Evolutionary conservation across 2,329 filamentous ascomycete species (phyloP), one percentile per base, ranked within the genome.

Genomic region (Neonectria magnoliae): DNA sequence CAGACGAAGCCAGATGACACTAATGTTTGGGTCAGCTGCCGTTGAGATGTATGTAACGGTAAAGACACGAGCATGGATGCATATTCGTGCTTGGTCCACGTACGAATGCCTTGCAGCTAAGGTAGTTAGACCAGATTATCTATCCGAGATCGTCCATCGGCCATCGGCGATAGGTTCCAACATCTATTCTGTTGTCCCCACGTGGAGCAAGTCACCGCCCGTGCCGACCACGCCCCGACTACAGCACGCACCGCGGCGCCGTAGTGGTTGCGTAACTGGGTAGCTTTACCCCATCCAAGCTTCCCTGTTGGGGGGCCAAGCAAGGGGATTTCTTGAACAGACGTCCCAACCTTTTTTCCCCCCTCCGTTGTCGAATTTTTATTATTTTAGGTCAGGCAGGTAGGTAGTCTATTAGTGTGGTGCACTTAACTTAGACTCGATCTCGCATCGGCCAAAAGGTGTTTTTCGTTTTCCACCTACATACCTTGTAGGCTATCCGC

Each of bases 171-270:
- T 25, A 25, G 25, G 25, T 25, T 25, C 25, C 25, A 25, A 25
- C 25, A 6, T 6, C 14, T 16, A 16, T 38, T 38, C 36, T 38
- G 36, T 16, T 38, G 36, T 55, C 41, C 59, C 61, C 61, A 64
- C 61, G 61, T 64, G 61, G 61, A 50, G 61, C 50, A 64, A 27
- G 57, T 53, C 61, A 53, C 29, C 7, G 20, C 42, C 41, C n/a
- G 44, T n/a, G 5, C 14, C 36, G 14, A 36, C 33, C 33, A 36
- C 14, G 14, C 33, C 33, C 29, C 25, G 25, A 25, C 25, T 25
- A 5, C 10, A 29, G 29, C 29, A 10, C 2, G 29, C 29, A 29
- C 9, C 25, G 25, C 25, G 25, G 29, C 29, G 9, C 29, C 29
- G 25, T 33, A 22, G 16, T 3, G 14, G 47, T 27, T 48, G 29